Evolutionary conservation across 192 early-diverging fungal genomes (phyloP).

Genomic region (Backusella sp.): DNA sequence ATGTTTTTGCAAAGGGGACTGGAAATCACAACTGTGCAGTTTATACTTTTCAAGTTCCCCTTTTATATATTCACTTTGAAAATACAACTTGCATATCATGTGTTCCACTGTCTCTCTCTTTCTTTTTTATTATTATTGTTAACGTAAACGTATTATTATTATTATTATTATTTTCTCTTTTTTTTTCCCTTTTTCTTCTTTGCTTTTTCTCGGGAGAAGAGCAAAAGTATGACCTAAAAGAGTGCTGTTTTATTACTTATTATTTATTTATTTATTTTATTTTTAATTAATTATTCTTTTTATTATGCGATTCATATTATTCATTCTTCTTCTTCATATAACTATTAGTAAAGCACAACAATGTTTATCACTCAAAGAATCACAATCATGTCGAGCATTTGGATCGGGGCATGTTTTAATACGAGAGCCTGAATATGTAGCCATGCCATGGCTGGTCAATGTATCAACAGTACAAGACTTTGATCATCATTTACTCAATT

Average conservation of each 20-base stretch:
- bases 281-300: not conserved
- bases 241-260: not conserved
- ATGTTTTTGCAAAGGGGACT: not conserved
- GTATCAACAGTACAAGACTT: constrained; percentile 5
- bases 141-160: not conserved
- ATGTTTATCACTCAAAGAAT: constrained; percentile 9
- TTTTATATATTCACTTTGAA: not conserved
- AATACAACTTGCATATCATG: constrained; percentile 17
- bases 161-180: not conserved
- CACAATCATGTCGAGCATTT: constrained; percentile 13
- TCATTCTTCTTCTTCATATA: constrained; percentile 2
- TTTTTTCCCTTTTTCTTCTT: not conserved
- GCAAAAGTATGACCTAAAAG: not conserved
- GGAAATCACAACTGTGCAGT: not conserved
- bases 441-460: constrained; percentile 19
- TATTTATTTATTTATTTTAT: not conserved
- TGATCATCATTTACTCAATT: constrained; percentile 3
- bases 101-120: not conserved
- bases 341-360: constrained; percentile 7
- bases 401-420: not conserved
- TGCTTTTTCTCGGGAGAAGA: constrained; percentile 3
- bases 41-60: not conserved
- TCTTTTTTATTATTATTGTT: not conserved
- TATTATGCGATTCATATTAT: not conserved
- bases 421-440: not conserved